Conservation (phyloP, 1,139 yeast genomes). For the Sugiyamaella novakii region DNA sequence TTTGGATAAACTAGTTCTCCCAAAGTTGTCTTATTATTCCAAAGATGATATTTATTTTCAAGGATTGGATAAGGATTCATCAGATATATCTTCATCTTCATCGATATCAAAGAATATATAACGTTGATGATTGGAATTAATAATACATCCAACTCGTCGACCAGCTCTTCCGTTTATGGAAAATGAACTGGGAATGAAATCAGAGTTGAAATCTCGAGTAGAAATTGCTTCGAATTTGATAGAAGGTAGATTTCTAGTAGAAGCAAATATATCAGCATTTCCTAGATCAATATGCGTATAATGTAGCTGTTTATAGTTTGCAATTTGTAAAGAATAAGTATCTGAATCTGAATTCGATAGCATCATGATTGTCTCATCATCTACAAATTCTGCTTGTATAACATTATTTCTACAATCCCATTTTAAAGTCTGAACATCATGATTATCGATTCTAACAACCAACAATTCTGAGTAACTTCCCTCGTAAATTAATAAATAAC, state of each 20-base stretch:
- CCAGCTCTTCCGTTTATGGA: slow-evolving; percentile 29
- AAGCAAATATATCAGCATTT: not conserved
- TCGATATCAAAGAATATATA: slow-evolving; percentile 33
- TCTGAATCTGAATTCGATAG: slow-evolving; percentile 6
- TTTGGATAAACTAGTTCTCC: not conserved
- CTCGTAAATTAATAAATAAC: slow-evolving; percentile 16
- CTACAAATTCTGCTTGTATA: slow-evolving; percentile 30
- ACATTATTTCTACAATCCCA: not conserved
- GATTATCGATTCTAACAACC: not conserved
- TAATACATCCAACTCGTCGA: slow-evolving; percentile 31
- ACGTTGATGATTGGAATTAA: slow-evolving; percentile 28
- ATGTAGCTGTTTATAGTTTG: not conserved
- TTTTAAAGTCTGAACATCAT: not conserved
- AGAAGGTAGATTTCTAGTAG: not conserved
- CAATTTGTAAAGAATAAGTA: not conserved
- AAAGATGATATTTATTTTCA: slow-evolving; percentile 16
- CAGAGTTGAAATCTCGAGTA: slow-evolving; percentile 19
- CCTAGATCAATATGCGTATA: slow-evolving; percentile 1
- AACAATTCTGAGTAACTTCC: not conserved
- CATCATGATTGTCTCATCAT: slow-evolving; percentile 26
- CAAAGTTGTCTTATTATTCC: not conserved
- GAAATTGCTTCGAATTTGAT: not conserved
- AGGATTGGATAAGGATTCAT: not conserved
- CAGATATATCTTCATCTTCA: slow-evolving; percentile 21
- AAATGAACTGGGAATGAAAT: slow-evolving; percentile 25